These are phyloP conservation scores for Zygosaccharomyces bisporus DNA, from an alignment of 805 yeast genomes.

Conservation along the genomic window DNA sequence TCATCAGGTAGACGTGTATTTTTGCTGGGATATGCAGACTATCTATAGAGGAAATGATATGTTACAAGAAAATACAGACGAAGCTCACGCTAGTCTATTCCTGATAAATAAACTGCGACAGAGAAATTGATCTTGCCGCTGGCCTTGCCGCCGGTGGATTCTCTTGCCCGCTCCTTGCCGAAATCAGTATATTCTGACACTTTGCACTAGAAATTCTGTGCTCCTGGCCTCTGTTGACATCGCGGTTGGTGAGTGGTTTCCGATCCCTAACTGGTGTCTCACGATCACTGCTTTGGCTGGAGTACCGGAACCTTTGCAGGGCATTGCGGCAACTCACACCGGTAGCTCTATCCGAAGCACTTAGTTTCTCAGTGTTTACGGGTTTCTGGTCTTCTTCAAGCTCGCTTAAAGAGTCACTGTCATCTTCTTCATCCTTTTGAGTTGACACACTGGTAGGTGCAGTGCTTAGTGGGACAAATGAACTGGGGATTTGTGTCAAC, in stretches of 20 bases:
- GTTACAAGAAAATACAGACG: neutral
- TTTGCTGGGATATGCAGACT: too few relatives aligned
- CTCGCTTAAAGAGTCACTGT: constrained; percentile 17
- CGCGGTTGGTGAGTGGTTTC: constrained; percentile 10
- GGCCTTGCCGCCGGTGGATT: constrained; percentile 10
- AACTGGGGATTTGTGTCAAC: constrained; percentile 29
- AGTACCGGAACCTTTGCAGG: constrained; percentile 16
- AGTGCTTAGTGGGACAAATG: constrained; percentile 9
- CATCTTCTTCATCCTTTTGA: constrained; percentile 8
- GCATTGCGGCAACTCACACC: constrained; percentile 5
- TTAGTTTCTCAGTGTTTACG: neutral
- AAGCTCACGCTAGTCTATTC: neutral
- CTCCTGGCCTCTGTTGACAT: constrained; percentile 9
- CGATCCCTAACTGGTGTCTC: constrained; percentile 2
- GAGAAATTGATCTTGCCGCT: constrained; percentile 21
- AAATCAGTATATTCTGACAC: constrained; percentile 8
- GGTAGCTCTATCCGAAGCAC: neutral
- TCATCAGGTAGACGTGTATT: too few relatives aligned
- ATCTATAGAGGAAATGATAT: too few relatives aligned
- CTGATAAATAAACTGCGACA: constrained; percentile 23
- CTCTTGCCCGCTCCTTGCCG: constrained; percentile 1
- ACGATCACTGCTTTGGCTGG: neutral
- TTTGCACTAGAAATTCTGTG: constrained; percentile 4
- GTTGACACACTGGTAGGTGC: constrained; percentile 2
- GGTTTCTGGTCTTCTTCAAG: constrained; percentile 11